A percentile compares a stretch with the other conserved stretches of the same genome.
Evolutionary conservation across 208 protist genomes (phyloP).

Genomic region (Crithidia sp.): DNA sequence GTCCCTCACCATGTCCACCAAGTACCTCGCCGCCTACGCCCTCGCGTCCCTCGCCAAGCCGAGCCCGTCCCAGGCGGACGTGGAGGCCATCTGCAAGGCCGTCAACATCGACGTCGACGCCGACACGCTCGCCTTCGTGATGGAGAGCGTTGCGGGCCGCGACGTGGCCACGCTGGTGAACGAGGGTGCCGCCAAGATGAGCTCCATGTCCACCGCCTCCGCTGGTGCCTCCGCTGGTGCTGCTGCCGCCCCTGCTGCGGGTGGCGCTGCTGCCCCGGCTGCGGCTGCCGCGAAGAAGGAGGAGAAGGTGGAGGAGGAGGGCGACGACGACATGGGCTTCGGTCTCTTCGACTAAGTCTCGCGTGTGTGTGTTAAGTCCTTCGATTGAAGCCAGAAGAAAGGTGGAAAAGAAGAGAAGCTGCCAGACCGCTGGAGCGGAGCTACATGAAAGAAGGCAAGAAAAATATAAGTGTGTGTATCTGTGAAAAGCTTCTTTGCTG

Average conservation of each 20-base stretch:
- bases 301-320: slow-evolving; percentile 82
- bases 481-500: too few relatives aligned
- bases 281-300: slow-evolving; percentile 51
- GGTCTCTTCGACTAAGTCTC: slow-evolving; percentile 86
- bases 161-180: slow-evolving; percentile 78
- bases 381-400: not conserved
- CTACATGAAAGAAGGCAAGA: too few relatives aligned
- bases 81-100: slow-evolving; percentile 89
- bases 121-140: slow-evolving; percentile 81
- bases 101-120: slow-evolving; percentile 71
- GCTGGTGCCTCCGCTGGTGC: slow-evolving; percentile 45
- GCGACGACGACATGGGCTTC: slow-evolving; percentile 91
- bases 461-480: too few relatives aligned
- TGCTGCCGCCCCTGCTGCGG: slow-evolving; percentile 40
- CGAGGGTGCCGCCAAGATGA: slow-evolving; percentile 86
- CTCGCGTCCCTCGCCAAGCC: slow-evolving; percentile 84
- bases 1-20: slow-evolving; percentile 75
- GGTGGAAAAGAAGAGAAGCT: too few relatives aligned
- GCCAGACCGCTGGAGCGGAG: too few relatives aligned
- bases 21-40: slow-evolving; percentile 93
- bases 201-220: slow-evolving; percentile 46
- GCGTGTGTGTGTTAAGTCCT: not conserved
- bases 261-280: slow-evolving; percentile 36
- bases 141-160: slow-evolving; percentile 78
- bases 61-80: slow-evolving; percentile 72